Percentiles rank a stretch among this genome's conserved stretches.
Evolutionary conservation across 345 rosid species (phyloP).

Genomic region (Acer negundo): DNA sequence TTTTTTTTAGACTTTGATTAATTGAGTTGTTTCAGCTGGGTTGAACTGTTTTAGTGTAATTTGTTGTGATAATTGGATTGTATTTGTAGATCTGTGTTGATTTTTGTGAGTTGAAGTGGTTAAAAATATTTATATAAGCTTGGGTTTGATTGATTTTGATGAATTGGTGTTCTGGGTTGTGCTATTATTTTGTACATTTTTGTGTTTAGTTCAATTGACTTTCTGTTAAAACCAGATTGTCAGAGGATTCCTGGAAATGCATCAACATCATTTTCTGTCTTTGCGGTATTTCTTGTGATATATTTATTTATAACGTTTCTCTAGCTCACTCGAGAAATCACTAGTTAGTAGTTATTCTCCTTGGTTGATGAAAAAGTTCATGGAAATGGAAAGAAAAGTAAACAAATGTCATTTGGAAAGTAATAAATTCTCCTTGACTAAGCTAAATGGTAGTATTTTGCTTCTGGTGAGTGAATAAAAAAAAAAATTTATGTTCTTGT

Average conservation of each 20-base stretch:
- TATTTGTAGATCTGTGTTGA: slow-evolving; percentile 8
- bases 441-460: not conserved
- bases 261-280: slow-evolving; percentile 87
- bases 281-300: slow-evolving; percentile 58
- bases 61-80: not conserved
- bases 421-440: not conserved
- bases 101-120: not conserved
- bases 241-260: slow-evolving; percentile 77
- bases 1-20: not conserved
- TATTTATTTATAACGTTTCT: slow-evolving; percentile 2
- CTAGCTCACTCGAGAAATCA: not conserved
- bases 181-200: not conserved
- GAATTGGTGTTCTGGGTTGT: not conserved
- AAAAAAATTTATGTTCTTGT: not conserved
- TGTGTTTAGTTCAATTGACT: slow-evolving; percentile 21
- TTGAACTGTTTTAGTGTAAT: not conserved
- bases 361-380: not conserved
- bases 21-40: slow-evolving; percentile 9
- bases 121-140: not conserved
- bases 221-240: slow-evolving; percentile 75
- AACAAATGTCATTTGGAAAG: not conserved
- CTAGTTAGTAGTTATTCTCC: not conserved
- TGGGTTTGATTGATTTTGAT: slow-evolving; percentile 8
- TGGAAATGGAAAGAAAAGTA: not conserved
- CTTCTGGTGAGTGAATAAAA: not conserved